phyloP scores from a whole-genome alignment of 2,329 filamentous ascomycete genomes.

The Sclerotinia sclerotiorum region DNA sequence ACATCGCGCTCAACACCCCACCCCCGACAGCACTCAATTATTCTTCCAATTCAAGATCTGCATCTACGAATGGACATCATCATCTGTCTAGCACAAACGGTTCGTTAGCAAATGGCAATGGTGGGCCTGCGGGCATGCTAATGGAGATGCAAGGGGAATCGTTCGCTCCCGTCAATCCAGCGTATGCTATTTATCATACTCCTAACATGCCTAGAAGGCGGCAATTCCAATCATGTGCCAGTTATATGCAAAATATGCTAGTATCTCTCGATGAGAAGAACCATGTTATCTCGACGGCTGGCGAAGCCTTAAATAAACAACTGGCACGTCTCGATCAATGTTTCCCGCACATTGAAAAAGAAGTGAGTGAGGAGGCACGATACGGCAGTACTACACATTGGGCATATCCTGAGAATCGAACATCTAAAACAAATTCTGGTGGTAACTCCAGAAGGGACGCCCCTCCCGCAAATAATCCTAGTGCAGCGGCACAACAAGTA shows the following conservation, averaged over 20 bases:
- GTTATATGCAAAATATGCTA: constrained; percentile 79
- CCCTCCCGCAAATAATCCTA: constrained; percentile 67
- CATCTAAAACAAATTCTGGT: constrained; percentile 59
- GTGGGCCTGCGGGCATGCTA: constrained; percentile 32
- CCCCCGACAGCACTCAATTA: constrained; percentile 43
- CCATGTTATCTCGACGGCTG: constrained; percentile 89
- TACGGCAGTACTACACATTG: constrained; percentile 90
- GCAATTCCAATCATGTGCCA: constrained; percentile 74
- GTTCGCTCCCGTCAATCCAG: constrained; percentile 39
- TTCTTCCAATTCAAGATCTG: constrained; percentile 34
- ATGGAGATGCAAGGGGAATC: constrained; percentile 20
- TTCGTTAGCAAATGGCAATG: constrained; percentile 37
- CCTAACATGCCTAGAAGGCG: constrained; percentile 66
- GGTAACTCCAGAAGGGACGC: constrained; percentile 78
- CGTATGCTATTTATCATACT: constrained; percentile 51
- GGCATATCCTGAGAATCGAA: constrained; percentile 88
- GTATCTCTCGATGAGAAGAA: constrained; percentile 96
- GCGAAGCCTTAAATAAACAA: constrained; percentile 83
- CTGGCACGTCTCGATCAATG: constrained; percentile 81
- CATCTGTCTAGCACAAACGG: constrained; percentile 35
- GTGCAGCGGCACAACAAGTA: constrained; percentile 70
- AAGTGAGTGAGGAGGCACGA: constrained; percentile 93
- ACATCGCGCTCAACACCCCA: constrained; percentile 57
- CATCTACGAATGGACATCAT: constrained; percentile 35
- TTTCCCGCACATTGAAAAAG: constrained; percentile 79